Evolutionary conservation across 768 basidiomycete species (phyloP), one percentile per base, ranked within the genome.

Genomic region (Trametes coccinea): DNA sequence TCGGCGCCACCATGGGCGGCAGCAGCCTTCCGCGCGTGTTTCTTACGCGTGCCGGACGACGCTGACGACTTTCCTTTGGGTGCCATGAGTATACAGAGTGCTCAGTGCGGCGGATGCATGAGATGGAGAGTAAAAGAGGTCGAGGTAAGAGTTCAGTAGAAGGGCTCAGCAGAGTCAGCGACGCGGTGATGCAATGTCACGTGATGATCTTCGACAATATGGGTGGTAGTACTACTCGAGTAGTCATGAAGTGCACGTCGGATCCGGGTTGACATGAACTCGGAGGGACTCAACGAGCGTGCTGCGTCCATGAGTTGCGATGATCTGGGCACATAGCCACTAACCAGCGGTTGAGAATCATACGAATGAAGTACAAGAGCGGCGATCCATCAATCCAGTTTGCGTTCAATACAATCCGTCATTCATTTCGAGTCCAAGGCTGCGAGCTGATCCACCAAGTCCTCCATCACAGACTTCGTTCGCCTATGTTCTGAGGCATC

Each of bases 21-120:
- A 14, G 78, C 78, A 1, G 85, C 81, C 70, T 90, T 95, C 62
- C 89, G 85, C 14, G 90, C 90, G 72, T 96, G 92, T 74, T 97
- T 98, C 80, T 96, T 97, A 61, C 95, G 85, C 8, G 95, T 98
- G 4, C 78, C 92, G 0, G 92, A 86, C 0, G 87, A 80, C 27
- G 94, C 93, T 4, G 93, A 95, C 3, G 90, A 90, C 70, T 91
- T 93, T 9, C 74, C 67, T 65, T 84, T 84, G 17, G 63, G 59
- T 14, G 64, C 22, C 64, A 65, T 65, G 2, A 8, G 34, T 17
- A 17, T 33, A 4, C 16, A 17, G n/a, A 11, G 39, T 37, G 34
- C 11, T 37, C 34, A 49, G 44, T 8, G 39, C 0, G 2, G 2
- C 5, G 30, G 5, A 33, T 41, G 27, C 13, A n/a, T 27, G 40